Evolutionary conservation across 257 asterid genomes (phyloP).

Genomic region (Rauvolfia tetraphylla): DNA sequence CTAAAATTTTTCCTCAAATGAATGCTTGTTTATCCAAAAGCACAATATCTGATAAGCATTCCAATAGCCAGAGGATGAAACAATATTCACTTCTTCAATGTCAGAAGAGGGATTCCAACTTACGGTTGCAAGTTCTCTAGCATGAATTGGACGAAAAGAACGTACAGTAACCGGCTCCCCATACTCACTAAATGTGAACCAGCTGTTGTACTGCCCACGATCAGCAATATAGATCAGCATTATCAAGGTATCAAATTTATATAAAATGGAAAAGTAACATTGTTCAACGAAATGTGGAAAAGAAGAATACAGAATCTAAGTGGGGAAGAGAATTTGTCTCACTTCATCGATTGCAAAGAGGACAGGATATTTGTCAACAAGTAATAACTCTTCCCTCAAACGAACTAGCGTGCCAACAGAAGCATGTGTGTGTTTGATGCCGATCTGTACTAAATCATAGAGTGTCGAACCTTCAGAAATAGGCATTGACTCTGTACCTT

Average conservation of each 20-base stretch:
- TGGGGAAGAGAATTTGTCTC: constrained; percentile 26
- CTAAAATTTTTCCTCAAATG: not conserved
- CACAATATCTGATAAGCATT: not conserved
- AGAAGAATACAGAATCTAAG: constrained; percentile 3
- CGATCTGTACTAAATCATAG: constrained; percentile 69
- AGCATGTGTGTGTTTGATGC: constrained; percentile 64
- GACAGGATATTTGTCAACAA: constrained; percentile 79
- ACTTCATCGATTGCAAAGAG: constrained; percentile 95
- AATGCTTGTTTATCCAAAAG: not conserved
- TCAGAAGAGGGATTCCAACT: constrained; percentile 24
- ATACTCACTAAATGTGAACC: constrained; percentile 91
- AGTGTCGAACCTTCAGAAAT: constrained; percentile 69
- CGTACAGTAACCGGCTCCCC: constrained; percentile 88
- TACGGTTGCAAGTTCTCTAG: constrained; percentile 79
- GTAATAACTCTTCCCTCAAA: constrained; percentile 81
- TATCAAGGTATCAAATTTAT: constrained; percentile 11
- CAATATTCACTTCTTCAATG: not conserved
- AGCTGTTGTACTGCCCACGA: constrained; percentile 73
- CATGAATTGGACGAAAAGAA: constrained; percentile 80
- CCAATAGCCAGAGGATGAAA: too few species aligned
- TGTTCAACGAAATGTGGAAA: not conserved
- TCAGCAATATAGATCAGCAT: constrained; percentile 28
- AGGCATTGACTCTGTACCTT: constrained; percentile 56
- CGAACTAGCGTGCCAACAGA: constrained; percentile 89
- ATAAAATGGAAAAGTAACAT: constrained; percentile 19